Evolutionary conservation across 352 stramenopile species (phyloP), one percentile per base, ranked within the genome.

Genomic region (Bremia lactucae): DNA sequence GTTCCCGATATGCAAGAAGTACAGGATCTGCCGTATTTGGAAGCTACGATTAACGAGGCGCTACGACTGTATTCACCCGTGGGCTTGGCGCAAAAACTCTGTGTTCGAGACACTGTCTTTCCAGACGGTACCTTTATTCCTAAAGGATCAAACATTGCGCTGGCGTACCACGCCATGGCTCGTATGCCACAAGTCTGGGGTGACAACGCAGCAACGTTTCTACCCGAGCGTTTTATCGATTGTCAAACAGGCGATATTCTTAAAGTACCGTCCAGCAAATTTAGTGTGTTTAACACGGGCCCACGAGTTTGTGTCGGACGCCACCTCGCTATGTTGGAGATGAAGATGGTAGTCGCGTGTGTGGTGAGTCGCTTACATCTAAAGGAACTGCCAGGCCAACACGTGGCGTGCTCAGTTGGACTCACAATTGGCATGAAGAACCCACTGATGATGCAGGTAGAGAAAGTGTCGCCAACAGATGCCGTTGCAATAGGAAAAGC

Each of bases 251-350:
- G 46, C 13, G 56, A 67, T n/a, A 31, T 71, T 13, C 11, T 56
- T 16, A 54, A 55, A n/a, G 14, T 73, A 4, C 65, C 59, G 23
- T 54, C 55, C 0, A 45, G 36, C 25, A 59, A 65, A 3, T 65
- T 67, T 37, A 60, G 38, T 18, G 51, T 49, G 10, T 73, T 73
- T 36, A 64, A 62, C 31, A 56, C 59, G 4, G 62, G 62, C 2
- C 62, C 62, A 11, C 55, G 59, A 0, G 38, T 65, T 8, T 72
- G 51, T 28, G 44, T 67, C 1, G 57, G 57, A 0, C 28, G 31
- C 25, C 65, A 73, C 16, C 24, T 94, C 7, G 79, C 82, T 3
- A 64, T 90, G 59, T 41, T 90, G n/a, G 72, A 92, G 54, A 83
- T 89, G 53, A 87, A 91, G 38, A 68, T 85, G 24, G 54, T 80